These are phyloP conservation scores for Camillea tinctor DNA, from an alignment of 2,329 filamentous ascomycete genomes.

Conservation along the genomic window DNA sequence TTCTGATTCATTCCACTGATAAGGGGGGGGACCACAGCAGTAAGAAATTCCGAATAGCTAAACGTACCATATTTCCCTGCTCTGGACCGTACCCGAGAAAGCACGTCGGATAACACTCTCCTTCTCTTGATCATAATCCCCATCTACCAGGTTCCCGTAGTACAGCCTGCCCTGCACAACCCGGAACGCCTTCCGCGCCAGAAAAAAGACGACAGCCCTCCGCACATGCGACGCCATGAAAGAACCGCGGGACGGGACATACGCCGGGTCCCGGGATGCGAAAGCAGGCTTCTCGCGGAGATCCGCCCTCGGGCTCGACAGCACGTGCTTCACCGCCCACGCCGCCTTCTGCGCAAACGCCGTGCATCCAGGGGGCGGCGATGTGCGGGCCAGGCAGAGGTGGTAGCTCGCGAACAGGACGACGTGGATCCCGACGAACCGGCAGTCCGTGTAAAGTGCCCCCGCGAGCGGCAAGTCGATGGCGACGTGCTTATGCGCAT, in stretches of 20 bases:
- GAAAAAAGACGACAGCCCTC: background rate
- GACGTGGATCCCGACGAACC: background rate
- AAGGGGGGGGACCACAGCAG: no score
- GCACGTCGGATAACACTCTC: background rate
- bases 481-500: background rate
- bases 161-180: background rate
- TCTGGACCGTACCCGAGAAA: background rate
- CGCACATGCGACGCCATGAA: background rate
- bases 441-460: background rate
- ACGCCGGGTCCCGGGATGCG: background rate
- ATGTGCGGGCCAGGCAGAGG: background rate
- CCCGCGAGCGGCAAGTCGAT: background rate
- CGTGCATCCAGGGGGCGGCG: background rate
- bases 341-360: background rate
- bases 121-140: background rate
- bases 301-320: background rate
- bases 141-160: background rate
- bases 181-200: background rate
- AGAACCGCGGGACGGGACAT: background rate
- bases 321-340: background rate
- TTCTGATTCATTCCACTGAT: no score
- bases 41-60: background rate
- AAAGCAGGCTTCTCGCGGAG: background rate
- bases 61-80: background rate
- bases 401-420: background rate